These are phyloP conservation scores for Trichoderma polysporum DNA, from an alignment of 2,329 filamentous ascomycete species.

Conservation along the genomic window DNA sequence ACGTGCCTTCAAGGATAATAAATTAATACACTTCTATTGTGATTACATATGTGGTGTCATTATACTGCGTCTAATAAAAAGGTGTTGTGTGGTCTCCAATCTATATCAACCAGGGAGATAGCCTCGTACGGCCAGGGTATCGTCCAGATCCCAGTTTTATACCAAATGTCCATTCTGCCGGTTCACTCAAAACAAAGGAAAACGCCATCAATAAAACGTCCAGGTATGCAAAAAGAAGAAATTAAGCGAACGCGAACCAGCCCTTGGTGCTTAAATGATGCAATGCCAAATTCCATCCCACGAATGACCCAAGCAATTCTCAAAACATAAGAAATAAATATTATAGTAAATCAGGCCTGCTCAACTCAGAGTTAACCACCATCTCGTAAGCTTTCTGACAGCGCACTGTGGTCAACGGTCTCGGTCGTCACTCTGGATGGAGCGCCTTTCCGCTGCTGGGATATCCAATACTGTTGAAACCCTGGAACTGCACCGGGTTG, in stretches of 20 bases:
- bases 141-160: constrained; percentile 18
- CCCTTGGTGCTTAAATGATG: neutral
- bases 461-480: constrained; percentile 58
- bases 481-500: constrained; percentile 73
- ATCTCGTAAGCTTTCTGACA: constrained; percentile 57
- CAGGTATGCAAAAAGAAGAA: constrained; percentile 4
- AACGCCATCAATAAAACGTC: constrained; percentile 12
- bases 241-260: neutral
- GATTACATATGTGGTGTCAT: constrained; percentile 9
- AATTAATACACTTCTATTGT: neutral
- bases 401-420: constrained; percentile 57
- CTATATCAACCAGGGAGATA: constrained; percentile 22
- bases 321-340: neutral
- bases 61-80: constrained; percentile 14
- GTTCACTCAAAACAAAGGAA: neutral
- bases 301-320: neutral
- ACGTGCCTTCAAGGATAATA: neutral
- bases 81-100: constrained; percentile 6
- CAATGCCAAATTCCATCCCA: neutral
- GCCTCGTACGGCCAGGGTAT: constrained; percentile 26
- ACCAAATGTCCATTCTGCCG: constrained; percentile 4
- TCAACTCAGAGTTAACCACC: neutral
- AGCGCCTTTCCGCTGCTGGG: constrained; percentile 50
- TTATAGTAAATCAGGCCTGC: neutral
- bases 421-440: constrained; percentile 59